These are phyloP conservation scores for Prunus mira DNA, from an alignment of 306 rosid species.

Conservation along the genomic window DNA sequence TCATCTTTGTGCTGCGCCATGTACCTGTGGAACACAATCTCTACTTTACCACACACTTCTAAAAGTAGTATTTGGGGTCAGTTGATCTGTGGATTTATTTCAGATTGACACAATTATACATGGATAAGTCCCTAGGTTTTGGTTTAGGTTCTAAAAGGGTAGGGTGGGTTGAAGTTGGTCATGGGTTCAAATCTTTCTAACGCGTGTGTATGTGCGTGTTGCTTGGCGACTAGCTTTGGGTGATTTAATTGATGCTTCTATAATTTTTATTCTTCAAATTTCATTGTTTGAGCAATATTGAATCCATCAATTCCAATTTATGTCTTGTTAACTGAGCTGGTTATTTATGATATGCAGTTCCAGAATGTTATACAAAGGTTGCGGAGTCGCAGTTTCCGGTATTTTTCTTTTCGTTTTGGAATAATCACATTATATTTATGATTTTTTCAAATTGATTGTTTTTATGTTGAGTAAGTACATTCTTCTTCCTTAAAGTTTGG, in stretches of 20 bases:
- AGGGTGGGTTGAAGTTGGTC: neutral
- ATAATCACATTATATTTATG: conserved; percentile 6
- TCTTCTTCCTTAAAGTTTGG: conserved; percentile 8
- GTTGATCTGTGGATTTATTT: neutral
- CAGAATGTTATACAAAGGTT: conserved; percentile 67
- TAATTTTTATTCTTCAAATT: neutral
- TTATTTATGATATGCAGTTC: conserved; percentile 56
- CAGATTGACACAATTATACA: neutral
- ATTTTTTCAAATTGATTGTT: neutral
- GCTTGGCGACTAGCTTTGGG: neutral
- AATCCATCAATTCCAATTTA: neutral
- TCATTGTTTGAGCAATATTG: neutral
- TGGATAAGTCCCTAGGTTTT: neutral
- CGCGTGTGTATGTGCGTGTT: neutral
- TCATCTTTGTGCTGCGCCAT: neutral
- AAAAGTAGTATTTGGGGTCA: neutral
- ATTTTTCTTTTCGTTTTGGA: conserved; percentile 21
- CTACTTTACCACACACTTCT: neutral
- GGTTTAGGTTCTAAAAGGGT: neutral
- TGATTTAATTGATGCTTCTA: neutral
- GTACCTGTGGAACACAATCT: neutral
- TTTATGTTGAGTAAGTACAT: neutral
- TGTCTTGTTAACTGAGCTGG: conserved; percentile 8
- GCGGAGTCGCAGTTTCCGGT: conserved; percentile 88
- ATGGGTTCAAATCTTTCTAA: conserved; percentile 1